Evolutionary conservation across 441 rosid genomes (phyloP).

Genomic region (Biscutella auriculata): DNA sequence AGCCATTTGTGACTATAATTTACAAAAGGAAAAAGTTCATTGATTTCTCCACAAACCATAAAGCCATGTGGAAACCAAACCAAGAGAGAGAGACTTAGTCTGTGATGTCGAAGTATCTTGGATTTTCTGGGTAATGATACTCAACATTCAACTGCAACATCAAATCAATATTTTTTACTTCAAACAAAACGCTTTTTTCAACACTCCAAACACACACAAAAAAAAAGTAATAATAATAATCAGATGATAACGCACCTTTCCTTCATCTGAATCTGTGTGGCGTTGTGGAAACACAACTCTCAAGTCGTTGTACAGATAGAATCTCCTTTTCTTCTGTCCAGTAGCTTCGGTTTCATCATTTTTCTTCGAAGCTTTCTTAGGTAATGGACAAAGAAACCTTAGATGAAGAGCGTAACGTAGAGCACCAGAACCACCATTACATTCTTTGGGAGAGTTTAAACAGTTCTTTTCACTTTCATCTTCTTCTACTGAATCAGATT

Average conservation of each 20-base stretch:
- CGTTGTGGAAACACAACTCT: constrained; percentile 94
- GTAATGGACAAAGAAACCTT: constrained; percentile 62
- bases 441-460: constrained; percentile 46
- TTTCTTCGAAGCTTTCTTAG: constrained; percentile 46
- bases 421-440: constrained; percentile 36
- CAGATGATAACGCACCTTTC: constrained; percentile 90
- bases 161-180: not conserved
- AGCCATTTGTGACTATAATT: constrained; percentile 7
- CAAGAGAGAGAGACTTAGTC: constrained; percentile 24
- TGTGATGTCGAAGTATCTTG: constrained; percentile 71
- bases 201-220: not conserved
- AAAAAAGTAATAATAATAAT: too few species aligned
- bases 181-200: not conserved
- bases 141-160: constrained; percentile 74
- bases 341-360: constrained; percentile 26
- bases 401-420: constrained; percentile 89
- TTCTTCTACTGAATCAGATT: constrained; percentile 20
- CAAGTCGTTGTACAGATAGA: constrained; percentile 81
- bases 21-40: constrained; percentile 9
- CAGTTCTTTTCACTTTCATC: constrained; percentile 23
- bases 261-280: constrained; percentile 90
- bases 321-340: constrained; percentile 44
- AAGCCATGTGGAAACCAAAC: constrained; percentile 1
- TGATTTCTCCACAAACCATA: constrained; percentile 1
- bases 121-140: constrained; percentile 82